phyloP scores from a whole-genome alignment of 129 eudicot species.

The Flaveria bidentis region DNA sequence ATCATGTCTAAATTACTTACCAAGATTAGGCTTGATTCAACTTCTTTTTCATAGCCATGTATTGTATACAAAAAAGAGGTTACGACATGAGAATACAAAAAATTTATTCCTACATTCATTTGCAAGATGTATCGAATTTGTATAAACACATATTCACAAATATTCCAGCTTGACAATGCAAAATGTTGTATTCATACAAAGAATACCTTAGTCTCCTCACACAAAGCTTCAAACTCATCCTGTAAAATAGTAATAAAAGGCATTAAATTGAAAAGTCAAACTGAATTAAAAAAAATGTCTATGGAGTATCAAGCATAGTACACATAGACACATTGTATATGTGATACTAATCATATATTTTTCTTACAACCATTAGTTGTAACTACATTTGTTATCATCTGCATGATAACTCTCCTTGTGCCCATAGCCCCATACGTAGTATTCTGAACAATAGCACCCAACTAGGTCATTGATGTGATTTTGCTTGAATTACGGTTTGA shows the following conservation, averaged over 20 bases:
- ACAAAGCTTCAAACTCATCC: slow-evolving; percentile 56
- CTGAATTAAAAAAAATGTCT: neutral
- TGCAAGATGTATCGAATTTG: slow-evolving; percentile 5
- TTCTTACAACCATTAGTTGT: neutral
- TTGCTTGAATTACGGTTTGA: neutral
- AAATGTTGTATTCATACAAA: neutral
- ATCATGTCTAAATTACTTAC: neutral
- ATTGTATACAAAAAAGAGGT: neutral
- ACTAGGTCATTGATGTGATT: neutral
- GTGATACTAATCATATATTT: neutral
- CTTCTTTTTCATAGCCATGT: neutral
- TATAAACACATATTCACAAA: neutral
- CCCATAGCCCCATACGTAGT: neutral
- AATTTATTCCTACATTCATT: neutral
- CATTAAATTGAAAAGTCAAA: slow-evolving; percentile 20
- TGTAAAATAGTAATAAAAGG: slow-evolving; percentile 36
- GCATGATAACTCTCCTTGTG: neutral
- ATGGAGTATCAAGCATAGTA: neutral
- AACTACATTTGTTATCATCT: neutral
- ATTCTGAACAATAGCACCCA: neutral
- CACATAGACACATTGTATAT: neutral
- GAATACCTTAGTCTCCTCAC: slow-evolving; percentile 54
- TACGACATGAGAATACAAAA: neutral
- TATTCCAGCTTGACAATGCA: neutral
- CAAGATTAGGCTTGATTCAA: neutral